Evolutionary conservation across 169 alveolate species (phyloP), one percentile per base, ranked within the genome.

Genomic region (Eimeria maxima): DNA sequence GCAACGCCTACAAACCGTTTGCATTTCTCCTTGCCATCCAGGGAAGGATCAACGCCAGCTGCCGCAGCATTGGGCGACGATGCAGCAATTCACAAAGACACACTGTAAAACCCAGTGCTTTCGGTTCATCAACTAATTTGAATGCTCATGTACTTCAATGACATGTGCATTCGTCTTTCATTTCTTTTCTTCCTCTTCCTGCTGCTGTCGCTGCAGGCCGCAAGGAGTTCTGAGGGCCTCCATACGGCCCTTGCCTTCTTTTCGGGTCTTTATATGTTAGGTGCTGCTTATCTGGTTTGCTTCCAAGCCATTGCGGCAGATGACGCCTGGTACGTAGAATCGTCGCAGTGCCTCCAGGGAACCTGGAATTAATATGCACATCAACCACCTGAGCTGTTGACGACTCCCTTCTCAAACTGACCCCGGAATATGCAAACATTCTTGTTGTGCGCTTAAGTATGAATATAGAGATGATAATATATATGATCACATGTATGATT

Each of bases 281-380:
- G 99, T 45, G 98, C 99, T 42, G 95, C 97, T 60, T 96, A 97
- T 88, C 96, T 98, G 69, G 97, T 98, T 97, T 97, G 98, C 95
- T 98, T 98, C 96, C 99, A 98, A 97, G 98, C 98, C 44, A 97
- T 98, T 69, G 97, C 98, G 29, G 99, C 99, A 22, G 99, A 98
- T 90, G 99, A 98, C 88, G 98, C 99, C 42, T 98, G 99, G 98
- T 97, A 95, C 78, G 5, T 22, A 55, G 55, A 4, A 74, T 0
- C 44, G 5, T n/a, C 44, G 4, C 1, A 2, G 18, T 11, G 22
- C 3, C 0, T 14, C 1, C 38, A 33, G 38, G 38, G 80, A 47
- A 14, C 33, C 80, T 55, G 53, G 44, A 44, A 20, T 29, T 2
- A 1, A 10, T 29, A 4, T 74, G 22, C 44, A 38, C 27, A 20